phyloP scores from a whole-genome alignment of 2,329 filamentous ascomycete genomes.

The Elsinoe arachidis region DNA sequence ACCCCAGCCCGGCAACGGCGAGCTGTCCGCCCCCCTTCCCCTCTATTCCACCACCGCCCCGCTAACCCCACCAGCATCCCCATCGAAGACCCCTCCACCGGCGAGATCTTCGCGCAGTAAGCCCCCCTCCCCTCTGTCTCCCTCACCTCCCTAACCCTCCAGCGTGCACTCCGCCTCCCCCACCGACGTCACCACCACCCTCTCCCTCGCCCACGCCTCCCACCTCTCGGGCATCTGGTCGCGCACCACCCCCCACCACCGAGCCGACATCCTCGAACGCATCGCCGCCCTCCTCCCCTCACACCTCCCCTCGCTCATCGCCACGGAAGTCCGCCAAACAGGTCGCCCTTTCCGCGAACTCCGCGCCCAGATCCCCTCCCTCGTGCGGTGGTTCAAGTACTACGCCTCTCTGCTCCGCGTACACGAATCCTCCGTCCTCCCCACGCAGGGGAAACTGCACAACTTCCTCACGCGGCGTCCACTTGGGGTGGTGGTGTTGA shows the following conservation, averaged over 20 bases:
- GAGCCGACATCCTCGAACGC: constrained; percentile 55
- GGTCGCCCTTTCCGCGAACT: constrained; percentile 62
- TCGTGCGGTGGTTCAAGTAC: constrained; percentile 64
- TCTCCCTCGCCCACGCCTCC: constrained; percentile 35
- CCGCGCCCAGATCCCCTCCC: constrained; percentile 57
- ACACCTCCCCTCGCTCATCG: constrained; percentile 49
- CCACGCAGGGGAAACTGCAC: constrained; percentile 49
- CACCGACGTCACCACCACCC: constrained; percentile 36
- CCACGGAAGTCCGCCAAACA: constrained; percentile 58
- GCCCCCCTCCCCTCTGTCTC: constrained; percentile 14
- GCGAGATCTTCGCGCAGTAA: constrained; percentile 45
- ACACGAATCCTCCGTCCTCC: constrained; percentile 57
- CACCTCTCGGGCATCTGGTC: constrained; percentile 51
- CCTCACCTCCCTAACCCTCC: neutral
- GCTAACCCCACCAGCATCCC: constrained; percentile 35
- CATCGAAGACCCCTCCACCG: constrained; percentile 47
- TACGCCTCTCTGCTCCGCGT: constrained; percentile 60
- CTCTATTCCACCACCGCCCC: constrained; percentile 14
- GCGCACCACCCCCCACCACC: constrained; percentile 45
- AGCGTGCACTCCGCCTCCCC: constrained; percentile 43
- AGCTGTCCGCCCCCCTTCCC: constrained; percentile 34
- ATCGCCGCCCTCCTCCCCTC: constrained; percentile 47
- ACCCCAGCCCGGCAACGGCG: constrained; percentile 34
- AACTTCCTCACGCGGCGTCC: constrained; percentile 32
- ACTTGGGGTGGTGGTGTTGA: constrained; percentile 30